phyloP scores from a whole-genome alignment of 768 basidiomycete genomes.

The Boletus sp. region DNA sequence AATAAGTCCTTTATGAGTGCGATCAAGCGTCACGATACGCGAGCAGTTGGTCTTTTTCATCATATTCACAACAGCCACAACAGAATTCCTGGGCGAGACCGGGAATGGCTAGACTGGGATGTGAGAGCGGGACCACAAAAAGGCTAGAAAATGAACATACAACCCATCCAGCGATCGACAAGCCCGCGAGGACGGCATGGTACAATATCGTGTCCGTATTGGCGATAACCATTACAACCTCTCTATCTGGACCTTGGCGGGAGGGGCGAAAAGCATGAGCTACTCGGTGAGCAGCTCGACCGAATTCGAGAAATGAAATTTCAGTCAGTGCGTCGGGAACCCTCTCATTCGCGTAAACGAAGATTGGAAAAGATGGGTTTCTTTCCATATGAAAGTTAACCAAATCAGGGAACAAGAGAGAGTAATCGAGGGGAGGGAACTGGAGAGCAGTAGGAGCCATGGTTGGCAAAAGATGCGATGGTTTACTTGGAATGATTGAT shows the following conservation, averaged over 20 bases:
- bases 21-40: constrained; percentile 17
- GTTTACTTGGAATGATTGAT: background rate
- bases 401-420: constrained; percentile 23
- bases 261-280: too few species aligned
- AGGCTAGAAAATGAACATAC: constrained; percentile 24
- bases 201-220: constrained; percentile 7
- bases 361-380: constrained; percentile 25
- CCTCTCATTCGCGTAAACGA: constrained; percentile 12
- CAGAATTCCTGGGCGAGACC: constrained; percentile 41
- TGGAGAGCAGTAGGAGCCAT: constrained; percentile 1
- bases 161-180: constrained; percentile 39
- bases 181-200: constrained; percentile 32
- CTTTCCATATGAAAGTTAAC: constrained; percentile 24
- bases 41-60: constrained; percentile 20
- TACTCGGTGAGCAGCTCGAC: too few species aligned
- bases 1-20: constrained; percentile 17
- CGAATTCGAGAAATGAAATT: constrained; percentile 5
- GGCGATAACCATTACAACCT: too few species aligned
- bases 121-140: constrained; percentile 26
- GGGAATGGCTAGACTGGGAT: constrained; percentile 29
- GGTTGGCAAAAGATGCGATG: background rate
- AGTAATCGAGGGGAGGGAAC: constrained; percentile 25
- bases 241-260: too few species aligned
- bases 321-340: constrained; percentile 11
- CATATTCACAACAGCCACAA: constrained; percentile 34